phyloP scores from a whole-genome alignment of 306 rosid genomes.

The Pterocarpus macrocarpus region DNA sequence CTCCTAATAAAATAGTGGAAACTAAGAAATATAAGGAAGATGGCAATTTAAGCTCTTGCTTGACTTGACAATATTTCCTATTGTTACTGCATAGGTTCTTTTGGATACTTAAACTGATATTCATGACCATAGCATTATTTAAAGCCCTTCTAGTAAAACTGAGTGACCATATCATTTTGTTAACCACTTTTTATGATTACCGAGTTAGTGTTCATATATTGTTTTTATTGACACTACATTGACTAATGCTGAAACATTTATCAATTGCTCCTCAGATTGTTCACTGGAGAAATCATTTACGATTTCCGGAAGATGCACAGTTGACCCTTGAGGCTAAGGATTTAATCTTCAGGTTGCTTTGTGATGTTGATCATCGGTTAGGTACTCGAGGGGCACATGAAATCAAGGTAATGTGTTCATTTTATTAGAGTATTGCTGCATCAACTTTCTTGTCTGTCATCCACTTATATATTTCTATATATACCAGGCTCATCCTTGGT shows the following conservation, averaged over 20 bases:
- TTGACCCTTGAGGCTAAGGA: slow-evolving; percentile 91
- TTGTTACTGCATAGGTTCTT: slow-evolving; percentile 15
- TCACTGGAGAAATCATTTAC: slow-evolving; percentile 94
- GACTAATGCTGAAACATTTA: slow-evolving; percentile 45
- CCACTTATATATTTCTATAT: slow-evolving; percentile 44
- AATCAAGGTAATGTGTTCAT: slow-evolving; percentile 72
- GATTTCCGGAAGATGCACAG: slow-evolving; percentile 87
- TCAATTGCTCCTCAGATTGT: slow-evolving; percentile 76
- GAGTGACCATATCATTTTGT: background rate
- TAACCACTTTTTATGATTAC: slow-evolving; percentile 21
- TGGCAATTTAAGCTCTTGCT: slow-evolving; percentile 6
- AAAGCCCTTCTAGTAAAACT: background rate
- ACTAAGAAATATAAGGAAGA: background rate
- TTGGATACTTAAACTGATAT: slow-evolving; percentile 6
- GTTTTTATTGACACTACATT: slow-evolving; percentile 46
- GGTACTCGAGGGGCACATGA: slow-evolving; percentile 87
- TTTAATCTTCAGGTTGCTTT: slow-evolving; percentile 88
- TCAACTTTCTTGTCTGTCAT: slow-evolving; percentile 35
- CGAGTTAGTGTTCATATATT: slow-evolving; percentile 36
- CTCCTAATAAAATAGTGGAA: slow-evolving; percentile 21
- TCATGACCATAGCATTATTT: background rate
- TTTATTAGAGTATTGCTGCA: slow-evolving; percentile 38
- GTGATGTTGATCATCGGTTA: slow-evolving; percentile 92
- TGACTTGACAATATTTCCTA: slow-evolving; percentile 1
- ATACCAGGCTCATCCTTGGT: slow-evolving; percentile 97